Conservation (phyloP, 2,329 filamentous ascomycete genomes). For the Claviceps maximensis region DNA sequence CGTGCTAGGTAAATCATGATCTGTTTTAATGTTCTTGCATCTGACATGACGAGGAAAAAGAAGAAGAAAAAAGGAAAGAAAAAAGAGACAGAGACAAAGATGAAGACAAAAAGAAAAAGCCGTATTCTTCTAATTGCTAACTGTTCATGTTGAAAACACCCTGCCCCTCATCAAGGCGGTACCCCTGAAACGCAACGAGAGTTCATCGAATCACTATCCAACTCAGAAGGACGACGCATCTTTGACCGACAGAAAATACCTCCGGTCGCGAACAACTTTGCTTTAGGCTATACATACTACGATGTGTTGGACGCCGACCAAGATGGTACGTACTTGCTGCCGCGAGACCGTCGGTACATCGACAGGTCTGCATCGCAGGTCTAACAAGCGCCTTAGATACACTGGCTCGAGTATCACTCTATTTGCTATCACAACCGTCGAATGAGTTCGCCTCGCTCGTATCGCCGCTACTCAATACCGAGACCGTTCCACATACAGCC, state of each 20-base stretch:
- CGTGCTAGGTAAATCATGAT: constrained; percentile 50
- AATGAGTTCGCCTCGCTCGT: constrained; percentile 71
- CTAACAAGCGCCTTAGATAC: constrained; percentile 49
- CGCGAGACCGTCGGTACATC: background rate
- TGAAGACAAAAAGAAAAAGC: background rate
- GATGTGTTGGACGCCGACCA: constrained; percentile 89
- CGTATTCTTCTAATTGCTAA: background rate
- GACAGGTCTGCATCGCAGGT: background rate
- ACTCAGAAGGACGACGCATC: constrained; percentile 37
- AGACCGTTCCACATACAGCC: constrained; percentile 73
- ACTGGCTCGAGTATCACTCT: constrained; percentile 76
- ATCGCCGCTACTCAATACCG: constrained; percentile 69
- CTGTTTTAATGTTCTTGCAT: background rate
- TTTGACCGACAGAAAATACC: constrained; percentile 50
- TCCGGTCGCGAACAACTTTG: constrained; percentile 82
- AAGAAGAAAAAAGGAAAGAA: background rate
- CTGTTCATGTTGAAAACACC: constrained; percentile 2
- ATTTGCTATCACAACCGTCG: constrained; percentile 76
- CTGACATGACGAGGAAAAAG: background rate
- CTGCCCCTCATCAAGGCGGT: constrained; percentile 42
- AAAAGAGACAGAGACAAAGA: background rate
- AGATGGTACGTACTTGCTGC: constrained; percentile 52
- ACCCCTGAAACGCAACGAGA: constrained; percentile 73
- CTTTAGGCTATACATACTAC: constrained; percentile 87
- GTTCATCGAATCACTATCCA: constrained; percentile 56